Evolutionary conservation across 192 early-diverging fungal species (phyloP).

Genomic region (Globomyces pollinis-pini): DNA sequence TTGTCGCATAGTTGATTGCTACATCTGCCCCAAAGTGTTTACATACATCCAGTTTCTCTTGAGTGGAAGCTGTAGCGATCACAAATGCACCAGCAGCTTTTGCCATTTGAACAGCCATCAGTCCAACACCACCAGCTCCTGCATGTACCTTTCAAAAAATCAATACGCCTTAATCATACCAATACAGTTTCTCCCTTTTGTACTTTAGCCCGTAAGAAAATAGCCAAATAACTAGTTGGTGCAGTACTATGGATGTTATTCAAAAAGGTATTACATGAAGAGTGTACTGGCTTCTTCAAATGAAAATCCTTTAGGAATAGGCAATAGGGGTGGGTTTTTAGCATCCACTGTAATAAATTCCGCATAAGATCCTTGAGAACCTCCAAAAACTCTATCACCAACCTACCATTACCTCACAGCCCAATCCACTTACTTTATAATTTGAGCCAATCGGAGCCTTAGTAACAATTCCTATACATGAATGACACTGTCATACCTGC

Average conservation of each 20-base stretch:
- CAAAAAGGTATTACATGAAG: too few species aligned
- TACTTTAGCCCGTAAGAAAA: conserved; percentile 57
- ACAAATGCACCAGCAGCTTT: conserved; percentile 51
- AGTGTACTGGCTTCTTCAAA: conserved; percentile 75
- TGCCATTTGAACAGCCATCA: conserved; percentile 78
- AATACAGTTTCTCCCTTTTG: conserved; percentile 30
- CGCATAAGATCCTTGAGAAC: conserved; percentile 61
- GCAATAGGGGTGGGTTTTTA: conserved; percentile 33
- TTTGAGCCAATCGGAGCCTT: conserved; percentile 9
- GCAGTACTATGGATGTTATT: conserved; percentile 71
- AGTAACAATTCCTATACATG: conserved; percentile 2
- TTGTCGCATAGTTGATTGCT: conserved; percentile 66
- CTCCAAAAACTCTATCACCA: conserved; percentile 77
- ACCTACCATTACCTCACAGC: too few species aligned
- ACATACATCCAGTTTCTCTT: conserved; percentile 61
- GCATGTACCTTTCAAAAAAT: too few species aligned
- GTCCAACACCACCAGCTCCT: conserved; percentile 45
- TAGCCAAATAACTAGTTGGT: conserved; percentile 74
- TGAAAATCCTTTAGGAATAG: conserved; percentile 54
- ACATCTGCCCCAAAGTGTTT: conserved; percentile 62
- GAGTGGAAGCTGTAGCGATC: conserved; percentile 70
- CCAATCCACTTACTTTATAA: conserved; percentile 44
- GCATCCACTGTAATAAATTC: conserved; percentile 54
- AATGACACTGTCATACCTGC: conserved; percentile 16
- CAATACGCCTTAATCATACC: too few species aligned